Evolutionary conservation across 2,329 filamentous ascomycete species (phyloP).

Genomic region (Monosporascus sp.): DNA sequence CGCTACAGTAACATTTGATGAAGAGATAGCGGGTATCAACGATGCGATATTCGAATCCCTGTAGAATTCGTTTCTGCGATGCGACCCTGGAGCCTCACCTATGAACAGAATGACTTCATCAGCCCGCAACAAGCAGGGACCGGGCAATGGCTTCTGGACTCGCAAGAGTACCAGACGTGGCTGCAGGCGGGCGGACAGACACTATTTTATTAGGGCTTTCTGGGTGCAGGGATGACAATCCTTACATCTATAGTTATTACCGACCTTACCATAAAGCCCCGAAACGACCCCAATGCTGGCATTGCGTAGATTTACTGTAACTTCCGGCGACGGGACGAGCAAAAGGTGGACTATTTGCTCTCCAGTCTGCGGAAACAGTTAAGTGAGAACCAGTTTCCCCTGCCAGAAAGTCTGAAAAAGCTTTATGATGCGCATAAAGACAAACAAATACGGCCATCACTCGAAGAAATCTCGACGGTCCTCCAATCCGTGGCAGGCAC

Average conservation of each 20-base stretch:
- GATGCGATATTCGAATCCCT: no score
- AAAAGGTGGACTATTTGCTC: constrained; percentile 27
- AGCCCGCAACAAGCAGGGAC: no score
- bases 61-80: no score
- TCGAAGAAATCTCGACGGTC: constrained; percentile 11
- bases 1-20: no score
- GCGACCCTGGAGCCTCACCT: no score
- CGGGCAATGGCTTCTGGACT: constrained; percentile 11
- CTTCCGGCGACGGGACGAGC: no score
- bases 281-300: constrained; percentile 3
- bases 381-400: constrained; percentile 5
- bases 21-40: no score
- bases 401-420: constrained; percentile 20
- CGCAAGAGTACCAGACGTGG: constrained; percentile 6
- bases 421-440: constrained; percentile 20
- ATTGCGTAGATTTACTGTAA: constrained; percentile 45
- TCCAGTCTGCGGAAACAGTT: constrained; percentile 34
- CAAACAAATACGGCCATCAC: constrained; percentile 15
- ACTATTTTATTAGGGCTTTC: constrained; percentile 42
- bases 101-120: constrained; percentile 38
- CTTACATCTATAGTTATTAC: constrained; percentile 36
- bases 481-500: constrained; percentile 7
- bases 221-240: constrained; percentile 45
- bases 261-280: constrained; percentile 25
- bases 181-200: constrained; percentile 16